phyloP scores from a whole-genome alignment of 495 filamentous ascomycete genomes.

The Talaromyces thailandensis region DNA sequence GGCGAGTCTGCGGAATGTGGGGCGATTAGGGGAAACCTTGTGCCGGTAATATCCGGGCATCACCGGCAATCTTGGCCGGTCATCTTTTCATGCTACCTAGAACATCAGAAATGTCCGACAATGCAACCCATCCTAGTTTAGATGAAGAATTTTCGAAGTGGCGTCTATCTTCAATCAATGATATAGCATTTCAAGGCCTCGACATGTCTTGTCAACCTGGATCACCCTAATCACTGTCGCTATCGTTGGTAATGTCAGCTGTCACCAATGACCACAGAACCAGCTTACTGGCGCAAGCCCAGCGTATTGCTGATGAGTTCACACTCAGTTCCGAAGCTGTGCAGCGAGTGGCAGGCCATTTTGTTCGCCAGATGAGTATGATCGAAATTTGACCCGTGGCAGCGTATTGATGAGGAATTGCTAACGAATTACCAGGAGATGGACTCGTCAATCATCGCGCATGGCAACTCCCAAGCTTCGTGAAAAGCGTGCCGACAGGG shows the following conservation, averaged over 20 bases:
- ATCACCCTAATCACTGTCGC: neutral
- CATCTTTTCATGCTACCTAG: neutral
- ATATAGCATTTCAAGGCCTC: neutral
- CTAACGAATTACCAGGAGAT: neutral
- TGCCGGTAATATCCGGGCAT: neutral
- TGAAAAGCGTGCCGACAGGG: slow-evolving; percentile 38
- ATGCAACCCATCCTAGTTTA: neutral
- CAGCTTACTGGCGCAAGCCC: slow-evolving; percentile 3
- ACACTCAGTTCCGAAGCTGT: neutral
- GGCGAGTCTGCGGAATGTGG: neutral
- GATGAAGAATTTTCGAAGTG: neutral
- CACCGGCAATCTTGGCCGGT: neutral
- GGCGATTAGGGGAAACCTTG: neutral
- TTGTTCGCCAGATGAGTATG: slow-evolving; percentile 2
- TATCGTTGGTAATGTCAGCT: slow-evolving; percentile 3
- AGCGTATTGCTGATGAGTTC: neutral
- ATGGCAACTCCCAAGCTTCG: slow-evolving; percentile 4
- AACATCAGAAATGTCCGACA: neutral
- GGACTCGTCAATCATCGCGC: neutral
- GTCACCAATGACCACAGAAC: neutral
- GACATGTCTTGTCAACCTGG: neutral
- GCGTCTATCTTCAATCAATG: neutral
- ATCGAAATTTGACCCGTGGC: neutral
- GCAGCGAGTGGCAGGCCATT: neutral
- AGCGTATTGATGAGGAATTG: neutral